Base-by-base conservation (phyloP, 768 basidiomycete genomes). In the Rhizopogon vulgaris region DNA sequence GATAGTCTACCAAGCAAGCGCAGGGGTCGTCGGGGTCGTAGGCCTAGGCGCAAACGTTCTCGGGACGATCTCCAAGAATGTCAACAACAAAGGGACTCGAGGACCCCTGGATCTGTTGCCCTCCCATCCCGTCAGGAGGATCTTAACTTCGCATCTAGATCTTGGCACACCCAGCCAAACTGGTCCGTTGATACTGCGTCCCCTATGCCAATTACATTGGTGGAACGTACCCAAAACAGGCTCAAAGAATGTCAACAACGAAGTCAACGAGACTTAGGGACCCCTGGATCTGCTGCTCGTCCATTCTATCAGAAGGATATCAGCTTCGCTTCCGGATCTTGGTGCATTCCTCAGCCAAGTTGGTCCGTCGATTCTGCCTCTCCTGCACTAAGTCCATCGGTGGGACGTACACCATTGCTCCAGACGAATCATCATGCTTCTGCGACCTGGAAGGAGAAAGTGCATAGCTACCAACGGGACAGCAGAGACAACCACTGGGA, bases 141-240 rank as follows among this genome's bases (percentile, higher is more conserved):
- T 46, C 30, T 15, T 0, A 46, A n/a, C 15, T 24, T 17, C 2
- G 5, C 9, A 18, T 22, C 45, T 24, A 30, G 12, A 34, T 24
- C 15, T 38, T 17, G 15, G 37, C n/a, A n/a, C 37, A 11, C 63
- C 18, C 45, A 48, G 41, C 69, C 71, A 28, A 69, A 71, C 52
- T 72, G 52, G 49, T 37, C 28, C 4, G 38, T 38, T 18, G 14
- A 37, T 30, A 17, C 51, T 30, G 22, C 45, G 5, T 15, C 18
- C 14, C 32, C 17, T 45, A 30, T 3, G 14, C 28, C 34, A 10
- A 30, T 11, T 32, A 9, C 22, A 24, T 22, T 10, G 11, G 34
- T 52, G 17, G 36, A 36, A 25, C 48, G 51, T 38, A n/a, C 36
- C 28, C 9, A 3, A 22, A 3, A 22, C 22, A 22, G 22, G 22